phyloP scores from a whole-genome alignment of 2,329 filamentous ascomycete species.

The Ascocoryne sarcoides region DNA sequence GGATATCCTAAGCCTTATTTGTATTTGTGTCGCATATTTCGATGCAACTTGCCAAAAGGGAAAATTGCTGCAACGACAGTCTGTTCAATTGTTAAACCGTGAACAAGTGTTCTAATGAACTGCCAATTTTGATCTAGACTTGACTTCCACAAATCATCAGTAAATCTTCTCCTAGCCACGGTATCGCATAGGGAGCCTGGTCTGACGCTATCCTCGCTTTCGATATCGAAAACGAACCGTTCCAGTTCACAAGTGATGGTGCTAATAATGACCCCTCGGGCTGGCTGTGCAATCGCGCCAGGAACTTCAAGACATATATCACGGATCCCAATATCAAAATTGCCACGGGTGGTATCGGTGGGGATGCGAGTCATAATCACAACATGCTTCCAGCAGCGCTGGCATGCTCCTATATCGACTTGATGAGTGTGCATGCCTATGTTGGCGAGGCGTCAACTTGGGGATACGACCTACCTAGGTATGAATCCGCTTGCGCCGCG shows the following conservation, averaged over 20 bases:
- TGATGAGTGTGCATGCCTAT: conserved; percentile 1
- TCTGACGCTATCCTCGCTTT: conserved; percentile 1
- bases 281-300: neutral
- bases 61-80: too few species aligned
- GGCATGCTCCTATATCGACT: neutral
- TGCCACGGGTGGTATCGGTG: neutral
- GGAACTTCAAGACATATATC: neutral
- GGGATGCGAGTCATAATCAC: neutral
- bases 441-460: neutral
- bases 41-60: too few species aligned
- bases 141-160: too few species aligned
- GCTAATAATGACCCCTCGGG: neutral
- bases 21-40: too few species aligned
- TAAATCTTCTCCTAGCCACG: neutral
- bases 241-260: neutral
- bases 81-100: too few species aligned
- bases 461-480: neutral
- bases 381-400: neutral
- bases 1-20: too few species aligned
- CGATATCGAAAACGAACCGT: conserved; percentile 1
- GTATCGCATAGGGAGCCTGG: neutral
- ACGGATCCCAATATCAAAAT: conserved; percentile 1
- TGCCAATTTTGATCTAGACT: too few species aligned
- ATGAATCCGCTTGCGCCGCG: neutral
- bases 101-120: too few species aligned